Evolutionary conservation across 2,329 filamentous ascomycete genomes (phyloP), one percentile per base, ranked within the genome.

Genomic region (Cladobotryum protrusum): DNA sequence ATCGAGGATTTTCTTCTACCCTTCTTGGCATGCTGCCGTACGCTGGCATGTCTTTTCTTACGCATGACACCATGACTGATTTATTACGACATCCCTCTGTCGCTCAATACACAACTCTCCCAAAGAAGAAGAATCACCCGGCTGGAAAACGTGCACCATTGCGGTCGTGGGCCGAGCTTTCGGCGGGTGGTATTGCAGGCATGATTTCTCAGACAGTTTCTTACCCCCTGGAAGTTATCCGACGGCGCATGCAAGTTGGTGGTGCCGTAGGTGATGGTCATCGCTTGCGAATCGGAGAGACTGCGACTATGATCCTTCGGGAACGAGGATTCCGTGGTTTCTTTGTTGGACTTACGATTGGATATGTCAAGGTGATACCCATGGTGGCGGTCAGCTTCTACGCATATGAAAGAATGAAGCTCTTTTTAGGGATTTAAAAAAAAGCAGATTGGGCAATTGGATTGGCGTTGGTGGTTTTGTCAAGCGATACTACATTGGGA

Each of bases 1-100:
- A 96, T 70, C 83, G 93, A 44, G 93, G 93, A 45, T 99, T 99
- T 67, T 82, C 83, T 0, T 88, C 92, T 0, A 97, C 93, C 0
- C 69, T 99, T 5, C 76, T 95, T 53, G 93, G 93, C 59, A 99
- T 99, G 92, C 74, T 99, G 1, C 93, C 93, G 0, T 99, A 99
- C 63, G 93, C 93, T 1, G 93, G 93, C 60, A 85, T 95, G 62
- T 96, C 90, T 1, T 99, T 99, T 71, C 78, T 99, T 37, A 95
- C 89, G 0, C 93, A 99, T 71, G 93, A 99, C 67, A 89, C 88
- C 4, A 82, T 86, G 37, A 88, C 89, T 53, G 93, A 99, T 67
- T 62, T 93, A 43, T 78, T 99, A 59, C 88, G 91, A 15, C 77
- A 79, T 49, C 83, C 84, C 0, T 56, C 67, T 1, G 61, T 96